phyloP scores from a whole-genome alignment of 2,329 filamentous ascomycete species.

The Fusarium sp. region DNA sequence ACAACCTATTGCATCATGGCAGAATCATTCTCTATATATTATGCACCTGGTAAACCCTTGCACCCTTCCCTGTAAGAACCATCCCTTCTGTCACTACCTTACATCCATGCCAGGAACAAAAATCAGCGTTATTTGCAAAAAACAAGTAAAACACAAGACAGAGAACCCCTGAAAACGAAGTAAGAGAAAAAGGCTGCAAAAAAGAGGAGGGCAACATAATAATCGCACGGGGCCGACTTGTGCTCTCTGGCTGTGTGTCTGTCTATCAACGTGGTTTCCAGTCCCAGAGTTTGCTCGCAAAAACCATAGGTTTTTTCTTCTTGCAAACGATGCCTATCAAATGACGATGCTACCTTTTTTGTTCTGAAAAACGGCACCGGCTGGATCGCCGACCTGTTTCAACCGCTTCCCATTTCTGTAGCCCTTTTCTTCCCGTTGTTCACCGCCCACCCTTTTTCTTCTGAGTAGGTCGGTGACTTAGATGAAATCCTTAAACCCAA shows the following conservation, averaged over 20 bases:
- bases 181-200: conserved; percentile 37
- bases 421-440: conserved; percentile 41
- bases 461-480: conserved; percentile 35
- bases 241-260: conserved; percentile 44
- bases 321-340: conserved; percentile 43
- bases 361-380: conserved; percentile 41
- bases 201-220: conserved; percentile 38
- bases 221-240: conserved; percentile 38
- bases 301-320: conserved; percentile 33
- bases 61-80: conserved; percentile 37
- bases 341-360: conserved; percentile 40
- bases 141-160: conserved; percentile 30
- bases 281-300: conserved; percentile 39
- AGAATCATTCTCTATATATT: conserved; percentile 45
- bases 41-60: conserved; percentile 42
- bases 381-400: conserved; percentile 38
- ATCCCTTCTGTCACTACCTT: conserved; percentile 39
- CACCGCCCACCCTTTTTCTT: conserved; percentile 33
- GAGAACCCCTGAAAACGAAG: conserved; percentile 35
- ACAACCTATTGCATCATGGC: conserved; percentile 26
- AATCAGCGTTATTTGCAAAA: conserved; percentile 30
- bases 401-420: conserved; percentile 42
- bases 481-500: conserved; percentile 37
- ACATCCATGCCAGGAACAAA: conserved; percentile 39
- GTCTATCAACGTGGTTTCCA: conserved; percentile 43